Conservation (phyloP, 73 alveolate genomes). For the Symbiodinium natans region DNA sequence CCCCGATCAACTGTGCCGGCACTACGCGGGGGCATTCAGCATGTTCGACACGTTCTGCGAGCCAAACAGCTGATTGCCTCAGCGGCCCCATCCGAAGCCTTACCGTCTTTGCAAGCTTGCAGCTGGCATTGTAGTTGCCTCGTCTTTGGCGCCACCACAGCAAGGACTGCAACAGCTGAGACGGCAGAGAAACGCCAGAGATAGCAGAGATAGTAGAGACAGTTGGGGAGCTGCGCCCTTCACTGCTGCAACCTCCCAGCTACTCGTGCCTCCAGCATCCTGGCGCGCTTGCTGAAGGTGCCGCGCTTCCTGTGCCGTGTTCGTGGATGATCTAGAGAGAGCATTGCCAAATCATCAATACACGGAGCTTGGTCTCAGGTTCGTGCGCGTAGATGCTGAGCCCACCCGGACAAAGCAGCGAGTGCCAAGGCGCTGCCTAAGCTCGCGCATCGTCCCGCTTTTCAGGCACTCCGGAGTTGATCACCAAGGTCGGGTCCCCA, state of each 20-base stretch:
- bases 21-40: not conserved
- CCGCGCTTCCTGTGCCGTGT: not conserved
- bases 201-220: too few relatives aligned
- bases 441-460: not conserved
- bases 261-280: not conserved
- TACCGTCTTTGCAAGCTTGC: not conserved
- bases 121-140: not conserved
- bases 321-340: too few relatives aligned
- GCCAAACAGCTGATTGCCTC: not conserved
- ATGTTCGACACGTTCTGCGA: not conserved
- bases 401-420: constrained; percentile 11
- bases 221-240: too few relatives aligned
- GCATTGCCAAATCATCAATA: too few relatives aligned
- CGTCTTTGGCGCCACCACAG: not conserved
- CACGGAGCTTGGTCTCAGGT: not conserved
- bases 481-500: not conserved
- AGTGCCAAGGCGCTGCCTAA: not conserved
- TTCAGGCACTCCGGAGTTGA: not conserved
- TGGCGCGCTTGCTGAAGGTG: not conserved
- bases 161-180: not conserved
- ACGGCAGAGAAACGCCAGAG: too few relatives aligned
- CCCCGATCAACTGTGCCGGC: not conserved
- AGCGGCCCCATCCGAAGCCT: too few relatives aligned
- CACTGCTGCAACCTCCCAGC: too few relatives aligned
- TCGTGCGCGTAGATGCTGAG: not conserved